These are phyloP conservation scores for Combretum micranthum DNA, from an alignment of 345 rosid genomes.

Conservation along the genomic window DNA sequence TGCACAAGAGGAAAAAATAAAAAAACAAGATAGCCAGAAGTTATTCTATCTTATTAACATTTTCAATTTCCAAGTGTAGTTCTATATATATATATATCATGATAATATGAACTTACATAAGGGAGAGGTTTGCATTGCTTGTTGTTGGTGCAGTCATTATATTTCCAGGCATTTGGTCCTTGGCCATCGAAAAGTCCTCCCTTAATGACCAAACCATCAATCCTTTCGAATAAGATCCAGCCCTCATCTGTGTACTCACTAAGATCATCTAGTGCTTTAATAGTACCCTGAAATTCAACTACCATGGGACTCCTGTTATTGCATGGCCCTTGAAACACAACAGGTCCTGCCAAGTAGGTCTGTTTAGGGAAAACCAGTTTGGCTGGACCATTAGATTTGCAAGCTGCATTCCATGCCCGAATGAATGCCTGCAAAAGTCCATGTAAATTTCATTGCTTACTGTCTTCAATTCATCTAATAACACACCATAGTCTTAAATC, in stretches of 20 bases:
- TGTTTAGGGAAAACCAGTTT: constrained; percentile 44
- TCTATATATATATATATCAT: too few relatives aligned
- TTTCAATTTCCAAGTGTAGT: too few relatives aligned
- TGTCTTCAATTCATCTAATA: too few relatives aligned
- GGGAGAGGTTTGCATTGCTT: constrained; percentile 33
- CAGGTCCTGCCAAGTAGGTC: constrained; percentile 32
- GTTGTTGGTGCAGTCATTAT: constrained; percentile 30
- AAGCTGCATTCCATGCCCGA: constrained; percentile 48
- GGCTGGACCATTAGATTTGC: constrained; percentile 30
- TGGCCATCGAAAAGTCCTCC: constrained; percentile 68
- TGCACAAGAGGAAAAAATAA: constrained; percentile 11
- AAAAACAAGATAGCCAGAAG: background rate
- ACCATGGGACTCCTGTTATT: constrained; percentile 16
- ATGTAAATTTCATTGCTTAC: too few relatives aligned
- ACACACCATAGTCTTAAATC: background rate
- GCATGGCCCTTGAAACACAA: constrained; percentile 60
- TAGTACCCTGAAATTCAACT: constrained; percentile 37
- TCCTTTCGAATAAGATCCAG: constrained; percentile 45
- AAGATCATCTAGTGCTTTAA: constrained; percentile 28
- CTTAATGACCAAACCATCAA: constrained; percentile 32
- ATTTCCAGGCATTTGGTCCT: constrained; percentile 40
- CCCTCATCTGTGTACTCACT: constrained; percentile 18
- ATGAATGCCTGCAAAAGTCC: constrained; percentile 39
- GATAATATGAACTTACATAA: constrained; percentile 20
- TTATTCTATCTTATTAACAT: background rate